A percentile compares a stretch with the other conserved stretches of the same genome.
phyloP scores from a whole-genome alignment of 208 protist species.

The Ichthyophonus hoferi region DNA sequence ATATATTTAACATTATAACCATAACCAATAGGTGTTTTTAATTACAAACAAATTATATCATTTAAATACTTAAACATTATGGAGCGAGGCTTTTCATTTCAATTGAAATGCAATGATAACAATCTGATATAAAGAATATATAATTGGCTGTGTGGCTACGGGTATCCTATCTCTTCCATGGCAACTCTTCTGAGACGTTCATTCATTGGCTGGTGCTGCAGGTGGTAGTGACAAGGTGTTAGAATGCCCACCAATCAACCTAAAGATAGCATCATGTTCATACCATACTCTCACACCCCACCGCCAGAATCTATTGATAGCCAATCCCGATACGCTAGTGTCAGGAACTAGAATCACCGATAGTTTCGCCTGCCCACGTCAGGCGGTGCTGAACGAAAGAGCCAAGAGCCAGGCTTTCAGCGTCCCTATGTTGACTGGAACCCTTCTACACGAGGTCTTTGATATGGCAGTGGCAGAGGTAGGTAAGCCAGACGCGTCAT shows the following conservation, averaged over 20 bases:
- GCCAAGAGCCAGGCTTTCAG: neutral
- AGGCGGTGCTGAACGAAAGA: conserved; percentile 30
- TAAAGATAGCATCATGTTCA: neutral
- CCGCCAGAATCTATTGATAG: neutral
- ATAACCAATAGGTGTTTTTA: neutral
- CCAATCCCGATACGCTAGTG: conserved; percentile 21
- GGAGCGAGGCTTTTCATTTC: no score
- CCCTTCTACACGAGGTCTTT: conserved; percentile 40
- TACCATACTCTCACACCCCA: neutral
- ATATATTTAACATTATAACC: neutral
- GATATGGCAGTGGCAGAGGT: neutral
- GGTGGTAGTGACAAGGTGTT: neutral
- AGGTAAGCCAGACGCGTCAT: no score
- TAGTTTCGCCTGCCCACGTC: neutral
- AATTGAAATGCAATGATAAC: no score
- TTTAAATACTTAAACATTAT: neutral
- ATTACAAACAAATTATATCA: neutral
- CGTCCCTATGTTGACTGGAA: conserved; percentile 1
- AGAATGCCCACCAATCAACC: neutral
- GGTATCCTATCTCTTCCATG: neutral
- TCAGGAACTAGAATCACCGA: conserved; percentile 29
- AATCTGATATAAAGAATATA: neutral
- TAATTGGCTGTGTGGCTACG: neutral
- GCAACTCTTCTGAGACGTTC: neutral
- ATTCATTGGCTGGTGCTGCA: neutral